A percentile compares a stretch with the other conserved stretches of the same genome.
Conservation (phyloP, 2,329 filamentous ascomycete genomes). For the Cladophialophora psammophila region DNA sequence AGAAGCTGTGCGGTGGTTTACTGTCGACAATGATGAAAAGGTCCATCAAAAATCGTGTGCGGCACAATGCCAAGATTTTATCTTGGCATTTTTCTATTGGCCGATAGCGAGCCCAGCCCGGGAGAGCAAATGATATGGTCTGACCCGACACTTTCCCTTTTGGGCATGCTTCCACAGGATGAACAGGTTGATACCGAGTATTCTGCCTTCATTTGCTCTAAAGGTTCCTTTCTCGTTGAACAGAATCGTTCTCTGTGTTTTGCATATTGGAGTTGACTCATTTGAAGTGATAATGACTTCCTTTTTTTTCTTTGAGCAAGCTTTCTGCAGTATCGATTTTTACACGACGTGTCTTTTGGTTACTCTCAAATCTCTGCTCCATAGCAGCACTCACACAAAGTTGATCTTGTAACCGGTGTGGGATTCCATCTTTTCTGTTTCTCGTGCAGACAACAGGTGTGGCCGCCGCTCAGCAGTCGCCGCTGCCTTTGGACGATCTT, state of each 20-base stretch:
- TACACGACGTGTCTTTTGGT: background rate
- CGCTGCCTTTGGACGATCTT: background rate
- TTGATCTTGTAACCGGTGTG: background rate
- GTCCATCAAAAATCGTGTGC: constrained; percentile 13
- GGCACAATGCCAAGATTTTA: constrained; percentile 1
- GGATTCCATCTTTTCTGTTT: background rate
- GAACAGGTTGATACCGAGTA: no score
- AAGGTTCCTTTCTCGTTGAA: background rate
- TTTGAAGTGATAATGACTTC: background rate
- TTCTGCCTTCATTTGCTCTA: no score
- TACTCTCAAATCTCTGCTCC: background rate
- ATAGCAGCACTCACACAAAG: background rate
- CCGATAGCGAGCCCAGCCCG: background rate
- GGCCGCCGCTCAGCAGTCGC: background rate
- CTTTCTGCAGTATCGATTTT: background rate
- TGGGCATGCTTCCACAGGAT: background rate
- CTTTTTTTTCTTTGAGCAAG: background rate
- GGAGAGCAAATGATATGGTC: background rate
- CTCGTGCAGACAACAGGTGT: background rate
- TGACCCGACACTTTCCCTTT: background rate
- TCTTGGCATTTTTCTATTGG: constrained; percentile 10
- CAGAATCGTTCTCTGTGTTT: background rate
- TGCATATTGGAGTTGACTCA: background rate
- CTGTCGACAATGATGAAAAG: constrained; percentile 1
- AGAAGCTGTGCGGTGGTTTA: constrained; percentile 11